These are phyloP conservation scores for Neonectria neomacrospora DNA, from an alignment of 2,329 filamentous ascomycete genomes.

Conservation along the genomic window DNA sequence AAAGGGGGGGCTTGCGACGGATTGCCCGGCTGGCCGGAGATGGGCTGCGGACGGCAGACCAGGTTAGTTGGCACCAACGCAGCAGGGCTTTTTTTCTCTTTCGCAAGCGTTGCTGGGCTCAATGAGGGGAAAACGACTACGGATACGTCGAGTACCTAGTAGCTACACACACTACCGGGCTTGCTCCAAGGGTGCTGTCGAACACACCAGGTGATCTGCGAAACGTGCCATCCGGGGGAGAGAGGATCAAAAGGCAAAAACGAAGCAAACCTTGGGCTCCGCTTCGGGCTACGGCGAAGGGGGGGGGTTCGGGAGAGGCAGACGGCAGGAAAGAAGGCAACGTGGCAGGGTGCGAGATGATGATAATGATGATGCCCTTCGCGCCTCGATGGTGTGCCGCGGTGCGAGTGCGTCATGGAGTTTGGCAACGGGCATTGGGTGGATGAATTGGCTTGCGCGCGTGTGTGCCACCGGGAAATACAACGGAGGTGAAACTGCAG, in stretches of 20 bases:
- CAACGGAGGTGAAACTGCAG: constrained; percentile 13
- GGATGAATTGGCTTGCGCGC: background rate
- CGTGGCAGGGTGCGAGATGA: constrained; percentile 17
- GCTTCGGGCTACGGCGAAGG: constrained; percentile 29
- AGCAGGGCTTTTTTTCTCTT: too few species aligned
- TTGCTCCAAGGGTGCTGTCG: background rate
- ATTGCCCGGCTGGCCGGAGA: constrained; percentile 16
- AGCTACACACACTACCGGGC: too few species aligned
- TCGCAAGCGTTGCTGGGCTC: background rate
- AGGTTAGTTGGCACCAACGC: background rate
- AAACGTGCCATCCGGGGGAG: constrained; percentile 18
- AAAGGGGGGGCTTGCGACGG: background rate
- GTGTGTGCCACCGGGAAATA: constrained; percentile 19
- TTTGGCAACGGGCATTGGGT: constrained; percentile 1
- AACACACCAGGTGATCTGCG: constrained; percentile 18
- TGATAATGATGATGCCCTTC: too few species aligned
- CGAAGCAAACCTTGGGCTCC: constrained; percentile 38
- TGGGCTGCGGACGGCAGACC: background rate
- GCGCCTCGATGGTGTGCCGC: constrained; percentile 4
- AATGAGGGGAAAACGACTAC: background rate
- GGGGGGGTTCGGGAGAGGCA: background rate
- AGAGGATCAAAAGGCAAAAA: constrained; percentile 4
- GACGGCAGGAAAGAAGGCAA: background rate
- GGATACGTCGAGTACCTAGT: background rate
- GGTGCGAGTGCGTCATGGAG: constrained; percentile 9